Evolutionary conservation across 73 alveolate species (phyloP), one percentile per base, ranked within the genome.

Genomic region (Paramecium sexaurelia): DNA sequence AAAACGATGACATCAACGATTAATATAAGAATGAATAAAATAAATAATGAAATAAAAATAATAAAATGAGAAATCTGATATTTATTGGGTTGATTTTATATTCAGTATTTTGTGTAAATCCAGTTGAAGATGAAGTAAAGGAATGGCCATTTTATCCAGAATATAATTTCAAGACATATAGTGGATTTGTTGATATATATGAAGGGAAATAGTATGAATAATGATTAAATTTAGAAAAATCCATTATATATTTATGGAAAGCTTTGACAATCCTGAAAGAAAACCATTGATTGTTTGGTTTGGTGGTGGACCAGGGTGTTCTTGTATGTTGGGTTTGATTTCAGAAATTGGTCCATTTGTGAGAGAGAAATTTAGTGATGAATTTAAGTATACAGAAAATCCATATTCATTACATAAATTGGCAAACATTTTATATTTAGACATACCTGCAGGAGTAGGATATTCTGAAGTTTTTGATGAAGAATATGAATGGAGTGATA

Each of bases 401-500:
- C 96, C 96, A 33, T 96, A 93, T 93, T 68, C 99, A 32, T 97
- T 99, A 99, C 97, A 98, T 93, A 66, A 71, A 35, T 92, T 93
- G 55, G 96, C 96, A 19, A 95, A 95, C 84, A 85, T 96, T 66
- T 92, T 98, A 51, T 96, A 93, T 66, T 91, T 98, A 82, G 99
- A 98, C 55, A 92, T 95, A 40, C 99, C 99, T 1, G 99, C 99
- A 55, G 99, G 99, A 22, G 99, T 97, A 15, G 99, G 99, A 22
- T 98, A 69, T 61, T 94, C 97, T 35, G 85, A 84, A 61, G 45
- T 92, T 10, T 22, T 82, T 24, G 66, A 55, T 32, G 95, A 83
- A 41, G 88, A 87, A 13, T 83, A 55, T 57, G 92, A 24, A 32
- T 94, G 90, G 67, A 89, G 91, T 92, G 98, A 95, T 95, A 94